Conservation (phyloP, 805 yeast genomes). For the Starmerella sirachaensis region DNA sequence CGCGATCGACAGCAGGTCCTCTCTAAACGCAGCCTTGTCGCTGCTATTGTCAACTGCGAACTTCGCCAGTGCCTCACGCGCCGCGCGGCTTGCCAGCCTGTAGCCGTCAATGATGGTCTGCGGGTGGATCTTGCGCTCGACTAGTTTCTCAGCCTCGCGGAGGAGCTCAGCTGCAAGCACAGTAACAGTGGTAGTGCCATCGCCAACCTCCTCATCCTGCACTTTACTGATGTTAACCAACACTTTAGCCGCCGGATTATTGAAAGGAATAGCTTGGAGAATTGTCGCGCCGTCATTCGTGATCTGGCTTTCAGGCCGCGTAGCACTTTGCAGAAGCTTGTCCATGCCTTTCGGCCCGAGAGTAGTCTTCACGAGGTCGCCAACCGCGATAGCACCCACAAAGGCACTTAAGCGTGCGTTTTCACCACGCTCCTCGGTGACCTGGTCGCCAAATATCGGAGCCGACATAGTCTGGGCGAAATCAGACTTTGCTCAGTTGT, state of each 20-base stretch:
- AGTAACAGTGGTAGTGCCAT: constrained; percentile 94
- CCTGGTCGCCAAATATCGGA: constrained; percentile 93
- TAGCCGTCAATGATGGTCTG: constrained; percentile 95
- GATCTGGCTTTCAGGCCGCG: constrained; percentile 55
- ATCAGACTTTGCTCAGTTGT: too few relatives aligned
- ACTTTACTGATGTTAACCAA: constrained; percentile 89
- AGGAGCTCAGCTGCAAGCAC: constrained; percentile 88
- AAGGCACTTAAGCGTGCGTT: constrained; percentile 94
- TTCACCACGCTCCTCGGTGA: constrained; percentile 94
- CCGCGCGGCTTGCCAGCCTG: constrained; percentile 78
- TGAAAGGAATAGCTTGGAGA: constrained; percentile 82
- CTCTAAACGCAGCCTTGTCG: constrained; percentile 47
- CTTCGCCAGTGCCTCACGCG: constrained; percentile 63
- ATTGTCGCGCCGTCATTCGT: constrained; percentile 99
- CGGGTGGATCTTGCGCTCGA: constrained; percentile 90
- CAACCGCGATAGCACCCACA: constrained; percentile 98
- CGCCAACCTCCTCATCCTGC: constrained; percentile 97
- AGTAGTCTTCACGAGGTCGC: constrained; percentile 87
- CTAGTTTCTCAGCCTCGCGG: constrained; percentile 87
- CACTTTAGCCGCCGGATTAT: constrained; percentile 95
- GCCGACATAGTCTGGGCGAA: too few relatives aligned
- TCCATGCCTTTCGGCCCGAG: constrained; percentile 99
- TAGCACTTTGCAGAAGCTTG: constrained; percentile 76
- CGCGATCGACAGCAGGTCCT: constrained; percentile 76
- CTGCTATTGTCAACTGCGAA: constrained; percentile 63